Base-by-base conservation (phyloP, 345 rosid species). In the Turnera subulata region DNA sequence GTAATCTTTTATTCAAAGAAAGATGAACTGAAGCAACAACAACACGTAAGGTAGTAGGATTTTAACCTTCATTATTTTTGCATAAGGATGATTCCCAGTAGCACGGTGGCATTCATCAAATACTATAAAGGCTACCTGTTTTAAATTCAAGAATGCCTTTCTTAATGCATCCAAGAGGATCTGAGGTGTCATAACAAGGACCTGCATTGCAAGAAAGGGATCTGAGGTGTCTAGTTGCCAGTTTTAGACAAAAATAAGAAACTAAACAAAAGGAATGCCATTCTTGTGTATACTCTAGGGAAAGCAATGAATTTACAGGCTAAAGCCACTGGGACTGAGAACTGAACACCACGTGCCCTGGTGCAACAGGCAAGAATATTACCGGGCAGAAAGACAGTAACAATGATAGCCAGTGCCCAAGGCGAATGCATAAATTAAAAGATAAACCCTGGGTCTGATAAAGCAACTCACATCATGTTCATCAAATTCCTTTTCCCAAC, bases 141-240 rank as follows among this genome's bases (percentile, higher is more conserved):
- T 75, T 35, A 87, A 43, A 67, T 70, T 83, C 71, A 93, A 54
- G 66, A 74, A 89, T 39, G 81, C 78, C 59, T 80, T 84, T 61
- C 86, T 75, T 53, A 93, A 77, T 51, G 86, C 82, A 78, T 93
- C 86, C 69, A 84, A 63, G 35, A 93, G 79, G 67, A 89, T 76
- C 46, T 89, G 97, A 17, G 97, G 97, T 61, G 96, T 93, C 97
- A 93, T 86, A 47, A 93, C 97, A 57, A 93, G 50, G 44, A 93
- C 90, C 99, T 89, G 62, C 50, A 63, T 60, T 50, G 63, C 43
- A 68, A 38, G 17, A 57, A 43, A 60, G 2, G 0, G 21, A 50
- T 21, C 18, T 5, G 21, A n/a, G n/a, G n/a, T n/a, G n/a, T n/a
- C 35, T 55, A 44, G 38, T 46, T 12, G 55, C 24, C n/a, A n/a